Base-by-base conservation (phyloP, 2,329 filamentous ascomycete species). In the Cladosporium austrohemisphaericum region DNA sequence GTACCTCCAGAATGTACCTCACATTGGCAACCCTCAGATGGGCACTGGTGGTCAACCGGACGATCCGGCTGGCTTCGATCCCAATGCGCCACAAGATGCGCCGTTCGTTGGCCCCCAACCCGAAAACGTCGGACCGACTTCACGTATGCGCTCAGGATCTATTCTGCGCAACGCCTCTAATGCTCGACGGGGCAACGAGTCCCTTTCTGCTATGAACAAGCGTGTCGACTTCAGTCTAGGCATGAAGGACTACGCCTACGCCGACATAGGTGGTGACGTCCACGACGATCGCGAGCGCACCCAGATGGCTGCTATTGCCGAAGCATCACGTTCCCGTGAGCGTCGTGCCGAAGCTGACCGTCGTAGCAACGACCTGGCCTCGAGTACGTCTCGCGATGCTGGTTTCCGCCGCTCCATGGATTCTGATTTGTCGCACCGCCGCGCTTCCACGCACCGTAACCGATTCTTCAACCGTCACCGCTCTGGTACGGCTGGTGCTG, bases 151-250 rank as follows among this genome's bases (percentile, higher is more conserved):
- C 41, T 71, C 71, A 19, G 60, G 58, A 5, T 81, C 78, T 0
- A 82, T 83, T 51, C 69, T 84, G 16, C 78, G 79, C 44, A 74
- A 72, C 45, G 69, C 73, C 14, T 70, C 70, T 48, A 40, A 18
- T 23, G 31, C 11, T 29, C 51, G 37, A 13, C 23, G 14, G 28
- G 76, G 80, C 7, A 76, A 76, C 25, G 80, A 84, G 55, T 79
- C 80, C 0, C 67, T 81, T 7, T 73, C 77, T 1, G 70, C 74
- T 8, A 80, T 81, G 71, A 72, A 73, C 28, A 81, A 79, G 48
- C 79, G 82, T 22, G 82, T 86, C 23, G 84, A 87, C 62, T 87
- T 87, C 66, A 86, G 83, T 1, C 72, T 86, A 2, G 84, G 84
- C 23, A 84, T 85, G 76, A 75, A 71, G 26, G 75, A 78, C 36